phyloP scores from a whole-genome alignment of 352 stramenopile species.

The Pythium volutum region DNA sequence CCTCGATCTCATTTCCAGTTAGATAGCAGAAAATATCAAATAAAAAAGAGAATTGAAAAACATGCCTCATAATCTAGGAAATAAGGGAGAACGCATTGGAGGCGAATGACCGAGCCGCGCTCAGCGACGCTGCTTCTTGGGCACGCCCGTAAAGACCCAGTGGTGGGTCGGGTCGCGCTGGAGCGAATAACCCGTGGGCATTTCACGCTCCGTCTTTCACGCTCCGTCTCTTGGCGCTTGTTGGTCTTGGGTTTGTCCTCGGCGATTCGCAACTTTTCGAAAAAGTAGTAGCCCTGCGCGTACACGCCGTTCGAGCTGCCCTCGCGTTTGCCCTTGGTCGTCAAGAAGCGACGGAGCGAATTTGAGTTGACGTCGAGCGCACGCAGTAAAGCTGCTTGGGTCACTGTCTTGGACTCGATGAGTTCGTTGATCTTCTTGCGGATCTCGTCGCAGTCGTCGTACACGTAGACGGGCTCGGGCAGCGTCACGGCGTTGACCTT shows the following conservation, averaged over 20 bases:
- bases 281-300: constrained; percentile 44
- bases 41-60: constrained; percentile 5
- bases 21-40: constrained; percentile 7
- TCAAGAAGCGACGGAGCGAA: constrained; percentile 49
- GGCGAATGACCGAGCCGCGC: not conserved
- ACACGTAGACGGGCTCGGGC: constrained; percentile 41
- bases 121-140: not conserved
- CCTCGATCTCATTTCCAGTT: constrained; percentile 61
- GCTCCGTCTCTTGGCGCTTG: constrained; percentile 40
- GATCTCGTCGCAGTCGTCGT: constrained; percentile 54
- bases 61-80: constrained; percentile 1
- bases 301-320: constrained; percentile 52
- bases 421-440: constrained; percentile 48
- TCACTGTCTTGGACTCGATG: constrained; percentile 37
- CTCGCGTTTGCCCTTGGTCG: constrained; percentile 42
- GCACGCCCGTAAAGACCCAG: constrained; percentile 16
- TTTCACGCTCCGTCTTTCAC: constrained; percentile 29
- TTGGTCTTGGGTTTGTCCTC: constrained; percentile 42
- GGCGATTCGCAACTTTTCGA: constrained; percentile 52
- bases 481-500: constrained; percentile 38
- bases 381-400: constrained; percentile 36
- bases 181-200: constrained; percentile 27
- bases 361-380: constrained; percentile 44
- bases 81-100: not conserved
- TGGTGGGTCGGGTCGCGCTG: constrained; percentile 28